Conservation (phyloP, 2,329 filamentous ascomycete species). For the Cladosporium sp. region DNA sequence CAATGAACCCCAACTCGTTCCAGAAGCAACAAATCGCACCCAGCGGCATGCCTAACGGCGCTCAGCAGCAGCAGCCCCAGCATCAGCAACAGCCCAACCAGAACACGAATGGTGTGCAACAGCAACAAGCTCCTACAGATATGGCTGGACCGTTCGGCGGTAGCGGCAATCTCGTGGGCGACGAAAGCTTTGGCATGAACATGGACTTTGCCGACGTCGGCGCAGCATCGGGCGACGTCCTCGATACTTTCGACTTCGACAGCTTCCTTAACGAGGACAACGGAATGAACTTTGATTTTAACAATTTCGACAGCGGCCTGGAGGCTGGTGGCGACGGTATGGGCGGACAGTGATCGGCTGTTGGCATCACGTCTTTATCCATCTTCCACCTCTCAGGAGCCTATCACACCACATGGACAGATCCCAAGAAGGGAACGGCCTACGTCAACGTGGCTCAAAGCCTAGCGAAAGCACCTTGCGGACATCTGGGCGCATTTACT, state of each 20-base stretch:
- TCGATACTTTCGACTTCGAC: slow-evolving; percentile 65
- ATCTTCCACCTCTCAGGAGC: neutral
- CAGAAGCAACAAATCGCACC: slow-evolving; percentile 31
- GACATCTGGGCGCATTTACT: neutral
- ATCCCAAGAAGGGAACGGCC: neutral
- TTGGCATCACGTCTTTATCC: neutral
- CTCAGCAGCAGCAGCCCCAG: slow-evolving; percentile 22
- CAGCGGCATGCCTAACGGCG: slow-evolving; percentile 22
- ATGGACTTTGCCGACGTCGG: slow-evolving; percentile 40
- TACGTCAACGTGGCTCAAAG: neutral
- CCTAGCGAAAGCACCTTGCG: neutral
- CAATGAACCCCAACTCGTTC: slow-evolving; percentile 39
- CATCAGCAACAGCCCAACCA: slow-evolving; percentile 27
- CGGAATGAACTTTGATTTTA: slow-evolving; percentile 31
- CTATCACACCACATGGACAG: neutral
- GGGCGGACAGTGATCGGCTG: slow-evolving; percentile 1
- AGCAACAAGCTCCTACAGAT: slow-evolving; percentile 21
- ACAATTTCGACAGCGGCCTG: slow-evolving; percentile 6
- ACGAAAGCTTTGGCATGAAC: slow-evolving; percentile 32
- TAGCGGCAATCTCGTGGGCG: slow-evolving; percentile 35
- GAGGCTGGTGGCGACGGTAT: slow-evolving; percentile 12
- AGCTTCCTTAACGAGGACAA: slow-evolving; percentile 54
- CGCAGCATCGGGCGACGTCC: slow-evolving; percentile 56
- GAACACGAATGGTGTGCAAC: slow-evolving; percentile 16
- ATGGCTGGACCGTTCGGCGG: slow-evolving; percentile 31